Conservation (phyloP, 78 protist genomes). For the Cyanophora paradoxa region DNA sequence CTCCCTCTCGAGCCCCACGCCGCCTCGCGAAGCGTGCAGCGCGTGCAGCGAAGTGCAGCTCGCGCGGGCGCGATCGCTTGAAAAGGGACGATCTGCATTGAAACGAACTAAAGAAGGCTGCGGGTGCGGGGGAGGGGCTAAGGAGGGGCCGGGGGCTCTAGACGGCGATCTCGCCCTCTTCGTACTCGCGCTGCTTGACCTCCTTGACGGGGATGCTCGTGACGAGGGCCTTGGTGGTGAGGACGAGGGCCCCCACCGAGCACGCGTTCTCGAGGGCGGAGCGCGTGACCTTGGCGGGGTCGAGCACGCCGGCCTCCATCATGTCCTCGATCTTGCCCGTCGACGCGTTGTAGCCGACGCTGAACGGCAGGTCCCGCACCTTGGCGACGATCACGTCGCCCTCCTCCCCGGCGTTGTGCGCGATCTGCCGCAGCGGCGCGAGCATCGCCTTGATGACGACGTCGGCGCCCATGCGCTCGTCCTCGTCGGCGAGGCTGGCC, state of each 20-base stretch:
- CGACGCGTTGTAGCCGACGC: conserved; percentile 23
- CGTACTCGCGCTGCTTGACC: neutral
- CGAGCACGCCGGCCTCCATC: conserved; percentile 13
- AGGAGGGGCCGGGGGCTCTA: too few species aligned
- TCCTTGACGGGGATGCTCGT: neutral
- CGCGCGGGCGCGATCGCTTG: too few species aligned
- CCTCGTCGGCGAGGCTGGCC: neutral
- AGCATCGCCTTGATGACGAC: conserved; percentile 1
- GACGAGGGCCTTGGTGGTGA: conserved; percentile 8
- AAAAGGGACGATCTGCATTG: too few species aligned
- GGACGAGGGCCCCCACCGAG: conserved; percentile 4
- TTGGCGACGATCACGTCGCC: conserved; percentile 3
- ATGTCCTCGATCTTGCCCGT: conserved; percentile 10
- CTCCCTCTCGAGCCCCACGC: too few species aligned
- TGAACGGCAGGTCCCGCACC: neutral
- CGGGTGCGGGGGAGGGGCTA: too few species aligned
- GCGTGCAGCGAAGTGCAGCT: too few species aligned
- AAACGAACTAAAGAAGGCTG: too few species aligned
- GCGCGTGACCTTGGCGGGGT: conserved; percentile 6
- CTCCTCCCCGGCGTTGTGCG: neutral
- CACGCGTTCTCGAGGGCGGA: neutral
- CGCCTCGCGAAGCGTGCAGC: too few species aligned
- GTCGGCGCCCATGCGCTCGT: neutral
- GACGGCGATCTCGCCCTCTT: too few species aligned
- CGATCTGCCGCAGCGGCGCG: conserved; percentile 1